Evolutionary conservation across 2,329 filamentous ascomycete species (phyloP).

Genomic region (Fusarium avenaceum): DNA sequence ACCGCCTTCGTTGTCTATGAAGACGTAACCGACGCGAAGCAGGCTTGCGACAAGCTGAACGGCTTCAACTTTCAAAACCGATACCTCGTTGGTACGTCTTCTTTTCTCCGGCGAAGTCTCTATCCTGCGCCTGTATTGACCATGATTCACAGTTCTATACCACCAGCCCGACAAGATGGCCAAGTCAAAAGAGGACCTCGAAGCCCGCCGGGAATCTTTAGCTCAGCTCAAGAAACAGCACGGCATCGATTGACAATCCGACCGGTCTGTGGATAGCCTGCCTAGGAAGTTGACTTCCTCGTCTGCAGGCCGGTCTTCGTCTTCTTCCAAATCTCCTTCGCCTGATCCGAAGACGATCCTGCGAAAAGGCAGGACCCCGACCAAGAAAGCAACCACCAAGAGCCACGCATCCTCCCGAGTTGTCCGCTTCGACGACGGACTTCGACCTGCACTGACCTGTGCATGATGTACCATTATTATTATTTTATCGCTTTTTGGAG

Average conservation of each 20-base stretch:
- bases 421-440: conserved; percentile 59
- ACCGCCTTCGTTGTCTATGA: conserved; percentile 99
- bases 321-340: conserved; percentile 58
- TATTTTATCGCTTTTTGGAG: conserved; percentile 37
- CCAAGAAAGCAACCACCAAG: conserved; percentile 53
- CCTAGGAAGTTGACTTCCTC: conserved; percentile 59
- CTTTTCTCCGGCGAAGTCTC: neutral
- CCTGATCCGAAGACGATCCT: conserved; percentile 60
- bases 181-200: conserved; percentile 93
- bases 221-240: conserved; percentile 98
- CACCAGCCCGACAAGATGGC: conserved; percentile 76
- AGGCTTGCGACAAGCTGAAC: conserved; percentile 99
- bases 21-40: conserved; percentile 98
- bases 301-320: conserved; percentile 74
- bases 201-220: conserved; percentile 95
- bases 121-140: conserved; percentile 30
- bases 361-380: conserved; percentile 58
- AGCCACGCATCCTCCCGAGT: conserved; percentile 56
- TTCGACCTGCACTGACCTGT: conserved; percentile 55
- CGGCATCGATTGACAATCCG: conserved; percentile 95
- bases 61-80: conserved; percentile 99
- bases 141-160: conserved; percentile 65
- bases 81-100: conserved; percentile 90
- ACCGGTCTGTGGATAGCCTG: conserved; percentile 73
- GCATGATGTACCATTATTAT: conserved; percentile 53